These are phyloP conservation scores for Globisporangium acanthophoron DNA, from an alignment of 352 stramenopile genomes.

Conservation along the genomic window DNA sequence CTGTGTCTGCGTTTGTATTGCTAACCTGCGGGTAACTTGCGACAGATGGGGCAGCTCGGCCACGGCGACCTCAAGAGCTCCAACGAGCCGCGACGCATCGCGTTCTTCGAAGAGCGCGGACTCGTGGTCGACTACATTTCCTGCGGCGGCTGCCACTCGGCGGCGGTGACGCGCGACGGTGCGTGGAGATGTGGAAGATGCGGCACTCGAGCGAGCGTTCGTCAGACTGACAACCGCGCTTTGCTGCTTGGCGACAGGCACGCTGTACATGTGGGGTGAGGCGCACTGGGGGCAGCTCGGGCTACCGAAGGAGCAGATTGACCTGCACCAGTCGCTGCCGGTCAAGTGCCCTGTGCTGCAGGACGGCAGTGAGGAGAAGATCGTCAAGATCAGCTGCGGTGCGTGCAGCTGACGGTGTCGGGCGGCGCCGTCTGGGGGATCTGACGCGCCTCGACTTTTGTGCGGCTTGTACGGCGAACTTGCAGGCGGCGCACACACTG, in stretches of 20 bases:
- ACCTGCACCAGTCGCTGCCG: conserved; percentile 56
- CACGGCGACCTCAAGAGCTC: conserved; percentile 75
- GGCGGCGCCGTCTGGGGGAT: not conserved
- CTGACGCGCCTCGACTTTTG: not conserved
- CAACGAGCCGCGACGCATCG: conserved; percentile 45
- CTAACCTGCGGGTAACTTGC: conserved; percentile 1
- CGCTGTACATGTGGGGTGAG: conserved; percentile 82
- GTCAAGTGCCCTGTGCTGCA: conserved; percentile 58
- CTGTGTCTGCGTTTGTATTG: not conserved
- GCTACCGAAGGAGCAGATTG: conserved; percentile 55
- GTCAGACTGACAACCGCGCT: not conserved
- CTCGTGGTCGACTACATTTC: conserved; percentile 73
- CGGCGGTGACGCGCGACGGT: conserved; percentile 65
- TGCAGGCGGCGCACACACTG: conserved; percentile 59
- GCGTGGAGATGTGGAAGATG: not conserved
- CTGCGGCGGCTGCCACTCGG: conserved; percentile 77
- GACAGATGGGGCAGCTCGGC: conserved; percentile 74
- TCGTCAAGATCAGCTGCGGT: conserved; percentile 79
- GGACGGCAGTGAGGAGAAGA: conserved; percentile 36
- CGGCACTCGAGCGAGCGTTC: not conserved
- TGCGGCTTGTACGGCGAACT: not conserved
- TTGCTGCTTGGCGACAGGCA: conserved; percentile 15
- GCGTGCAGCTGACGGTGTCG: not conserved
- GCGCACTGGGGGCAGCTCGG: conserved; percentile 78
- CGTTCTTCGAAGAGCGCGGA: conserved; percentile 47